Base-by-base conservation (phyloP, 805 yeast genomes). In the Citeromyces nyonsensis region DNA sequence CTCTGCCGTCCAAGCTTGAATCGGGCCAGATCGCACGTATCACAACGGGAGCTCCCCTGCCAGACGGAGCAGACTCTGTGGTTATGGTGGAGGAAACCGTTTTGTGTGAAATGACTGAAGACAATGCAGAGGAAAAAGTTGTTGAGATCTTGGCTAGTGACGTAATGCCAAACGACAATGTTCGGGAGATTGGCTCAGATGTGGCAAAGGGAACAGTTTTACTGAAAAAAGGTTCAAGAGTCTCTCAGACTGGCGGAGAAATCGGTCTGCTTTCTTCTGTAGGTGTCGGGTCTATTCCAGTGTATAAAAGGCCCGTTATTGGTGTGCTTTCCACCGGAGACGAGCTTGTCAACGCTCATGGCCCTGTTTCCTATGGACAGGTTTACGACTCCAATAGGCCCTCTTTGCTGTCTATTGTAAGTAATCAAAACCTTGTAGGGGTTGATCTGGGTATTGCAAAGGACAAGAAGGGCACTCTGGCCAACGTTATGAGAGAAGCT, bases 11-110 rank as follows among this genome's bases (percentile, higher is more conserved):
- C 8, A 28, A 11, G 4, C 35, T 44, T 6, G 10, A 27, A 2
- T 31, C 51, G 1, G 63, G 66, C 1, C 38, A 52, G 4, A 57
- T 67, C 26, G 57, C 64, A 1, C 46, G 75, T 27, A 54, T 68
- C 15, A 68, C 74, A 2, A 68, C 74, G 0, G 75, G 75, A 5
- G 74, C 75, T 0, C 73, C 73, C 4, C 51, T 68, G 1, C 74
- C 74, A 0, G 47, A 48, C n/a, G 73, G 72, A 3, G 61, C 72
- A 0, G 60, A 61, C 25, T 69, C 73, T 1, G 69, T 68, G 10
- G 59, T 68, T 5, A 66, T 67, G 47, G 73, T 68, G 2, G 75
- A 68, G 41, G 70, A 66, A 38, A 68, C 75, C 1, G 42, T 41
- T 11, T 39, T 66, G 10, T 50, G 48, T 2, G 43, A 49, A 7